A percentile compares a stretch with the other conserved stretches of the same genome.
These are phyloP conservation scores for Pelargonium citronellum DNA, from an alignment of 441 rosid species.

Conservation along the genomic window DNA sequence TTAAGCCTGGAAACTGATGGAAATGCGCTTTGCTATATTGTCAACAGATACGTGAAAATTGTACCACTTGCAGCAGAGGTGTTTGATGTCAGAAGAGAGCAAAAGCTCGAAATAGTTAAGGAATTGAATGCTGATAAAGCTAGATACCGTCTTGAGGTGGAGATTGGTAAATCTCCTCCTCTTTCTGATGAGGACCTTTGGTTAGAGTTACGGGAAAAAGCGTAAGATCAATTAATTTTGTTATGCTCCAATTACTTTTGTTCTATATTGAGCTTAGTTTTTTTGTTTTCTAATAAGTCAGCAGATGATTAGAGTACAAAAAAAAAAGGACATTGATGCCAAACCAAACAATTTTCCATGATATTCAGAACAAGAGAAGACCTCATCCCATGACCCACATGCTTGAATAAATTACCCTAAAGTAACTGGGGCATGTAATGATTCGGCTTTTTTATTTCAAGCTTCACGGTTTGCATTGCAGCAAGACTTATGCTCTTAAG, in stretches of 20 bases:
- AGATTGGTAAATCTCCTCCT: slow-evolving; percentile 92
- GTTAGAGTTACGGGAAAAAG: slow-evolving; percentile 86
- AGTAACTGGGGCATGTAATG: too few relatives aligned
- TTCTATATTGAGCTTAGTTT: background rate
- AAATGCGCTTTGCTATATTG: slow-evolving; percentile 10
- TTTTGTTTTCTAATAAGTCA: background rate
- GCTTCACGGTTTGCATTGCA: too few relatives aligned
- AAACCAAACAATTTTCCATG: background rate
- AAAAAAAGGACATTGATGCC: background rate
- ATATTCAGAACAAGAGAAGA: background rate
- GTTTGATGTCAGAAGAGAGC: slow-evolving; percentile 74
- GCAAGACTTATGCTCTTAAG: too few relatives aligned
- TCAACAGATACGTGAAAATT: slow-evolving; percentile 72
- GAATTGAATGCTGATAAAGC: slow-evolving; percentile 66
- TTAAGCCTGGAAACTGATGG: slow-evolving; percentile 8
- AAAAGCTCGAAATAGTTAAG: slow-evolving; percentile 85
- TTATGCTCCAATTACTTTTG: background rate
- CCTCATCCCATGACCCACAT: too few relatives aligned
- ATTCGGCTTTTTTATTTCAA: too few relatives aligned
- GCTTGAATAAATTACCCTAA: too few relatives aligned
- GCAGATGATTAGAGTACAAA: background rate
- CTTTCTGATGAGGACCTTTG: slow-evolving; percentile 86
- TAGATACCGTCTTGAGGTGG: slow-evolving; percentile 72
- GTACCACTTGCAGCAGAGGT: slow-evolving; percentile 90
- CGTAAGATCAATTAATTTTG: slow-evolving; percentile 49